Base-by-base conservation (phyloP, 2,329 filamentous ascomycete genomes). In the Verticillium zaregamsianum region DNA sequence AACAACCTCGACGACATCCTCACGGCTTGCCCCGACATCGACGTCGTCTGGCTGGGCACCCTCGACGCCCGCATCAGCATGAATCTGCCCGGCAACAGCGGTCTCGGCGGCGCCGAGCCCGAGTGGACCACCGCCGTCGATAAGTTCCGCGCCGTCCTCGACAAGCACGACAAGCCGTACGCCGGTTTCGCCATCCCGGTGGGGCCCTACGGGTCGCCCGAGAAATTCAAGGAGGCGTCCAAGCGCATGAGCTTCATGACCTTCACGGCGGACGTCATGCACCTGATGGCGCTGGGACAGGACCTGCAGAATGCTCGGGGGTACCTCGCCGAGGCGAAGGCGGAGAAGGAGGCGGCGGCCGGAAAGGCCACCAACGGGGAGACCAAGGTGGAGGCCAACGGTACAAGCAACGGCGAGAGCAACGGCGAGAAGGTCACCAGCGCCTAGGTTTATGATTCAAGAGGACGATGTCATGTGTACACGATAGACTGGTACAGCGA, bases 1-100 rank as follows among this genome's bases (percentile, higher is more conserved):
- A 68, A 77, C 59, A 81, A 82, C 67, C 77, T 82, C n/a, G 79
- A 82, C 64, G 77, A 71, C 45, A 81, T 82, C 61, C 73, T 82
- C 33, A 80, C 78, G 15, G 76, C 74, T 62, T 73, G 74, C 31
- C 76, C 77, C 1, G 76, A 80, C 49, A 79, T 82, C 33, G 80
- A 82, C 66, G 68, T 75, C 20, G 78, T 80, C 17, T 82, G 79
- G 79, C 73, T 82, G 1, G 79, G 80, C 57, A 68, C 68, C 5
- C 71, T 82, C 20, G 80, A 82, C 69, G 69, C 68, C 32, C 71
- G 80, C 35, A 66, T 81, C 60, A 76, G 71, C 68, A 82, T 82
- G 79, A 75, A 74, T 60, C 65, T 81, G 23, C 67, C 71, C 2
- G 71, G 64, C 39, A 73, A 73, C 56, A 73, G 73, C 66, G 63